phyloP scores from a whole-genome alignment of 2,329 filamentous ascomycete species.

The Alternaria infectoria region DNA sequence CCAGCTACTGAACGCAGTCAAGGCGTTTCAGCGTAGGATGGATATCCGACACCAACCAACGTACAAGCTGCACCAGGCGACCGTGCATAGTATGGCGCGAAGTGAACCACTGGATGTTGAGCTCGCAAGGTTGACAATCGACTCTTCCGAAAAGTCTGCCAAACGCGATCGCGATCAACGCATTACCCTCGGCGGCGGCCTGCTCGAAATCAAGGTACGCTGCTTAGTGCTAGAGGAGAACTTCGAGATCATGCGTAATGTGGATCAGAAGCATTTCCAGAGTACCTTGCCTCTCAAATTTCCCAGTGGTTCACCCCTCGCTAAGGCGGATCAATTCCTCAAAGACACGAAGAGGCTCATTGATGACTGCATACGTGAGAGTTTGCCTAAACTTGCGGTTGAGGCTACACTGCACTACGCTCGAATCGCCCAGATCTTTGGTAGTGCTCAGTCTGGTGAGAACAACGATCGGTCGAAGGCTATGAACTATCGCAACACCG shows the following conservation, averaged over 20 bases:
- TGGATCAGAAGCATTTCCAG: background rate
- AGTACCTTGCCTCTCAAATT: conserved; percentile 10
- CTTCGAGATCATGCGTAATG: conserved; percentile 25
- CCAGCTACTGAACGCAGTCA: conserved; percentile 25
- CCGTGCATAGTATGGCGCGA: conserved; percentile 22
- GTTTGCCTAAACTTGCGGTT: conserved; percentile 48
- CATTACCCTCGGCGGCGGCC: conserved; percentile 32
- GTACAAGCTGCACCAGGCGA: conserved; percentile 50
- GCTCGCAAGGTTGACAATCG: conserved; percentile 25
- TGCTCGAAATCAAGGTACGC: conserved; percentile 38
- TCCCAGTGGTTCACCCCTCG: conserved; percentile 11
- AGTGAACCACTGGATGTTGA: conserved; percentile 20
- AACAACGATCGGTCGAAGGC: conserved; percentile 14
- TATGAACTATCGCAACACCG: conserved; percentile 16
- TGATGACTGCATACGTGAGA: conserved; percentile 32
- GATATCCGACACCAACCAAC: conserved; percentile 45
- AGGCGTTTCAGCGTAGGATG: conserved; percentile 23
- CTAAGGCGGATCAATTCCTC: conserved; percentile 28
- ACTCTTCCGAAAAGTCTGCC: conserved; percentile 14
- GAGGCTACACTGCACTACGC: conserved; percentile 46
- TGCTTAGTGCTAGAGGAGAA: conserved; percentile 41
- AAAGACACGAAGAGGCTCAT: conserved; percentile 39
- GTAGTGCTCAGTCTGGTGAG: conserved; percentile 17
- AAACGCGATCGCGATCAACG: conserved; percentile 36
- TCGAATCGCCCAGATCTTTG: conserved; percentile 33